Evolutionary conservation across 208 protist genomes (phyloP), one percentile per base, ranked within the genome.

Genomic region (Herpetomonas samuelpessoai): DNA sequence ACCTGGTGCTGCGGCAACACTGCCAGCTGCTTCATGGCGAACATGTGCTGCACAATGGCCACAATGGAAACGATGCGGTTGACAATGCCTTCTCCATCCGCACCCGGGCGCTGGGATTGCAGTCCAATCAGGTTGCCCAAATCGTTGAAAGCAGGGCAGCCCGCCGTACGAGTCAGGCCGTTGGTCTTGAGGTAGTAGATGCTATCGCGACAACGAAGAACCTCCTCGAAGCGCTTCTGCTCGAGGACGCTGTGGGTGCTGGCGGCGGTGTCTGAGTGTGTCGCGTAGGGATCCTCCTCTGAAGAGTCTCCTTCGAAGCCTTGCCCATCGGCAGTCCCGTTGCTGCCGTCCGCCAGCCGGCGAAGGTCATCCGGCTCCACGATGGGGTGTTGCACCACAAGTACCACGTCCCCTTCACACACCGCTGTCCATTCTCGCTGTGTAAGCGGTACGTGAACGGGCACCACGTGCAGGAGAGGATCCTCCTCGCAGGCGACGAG

Each of bases 101-200:
- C 48, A 18, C 56, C 57, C 48, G 72, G 64, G 44, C 80, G 70
- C 70, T 97, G 92, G 21, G 82, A 86, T 65, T 97, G 89, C 31
- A 97, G 21, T 0, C 88, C 92, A 14, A 97, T 76, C 7, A 97
- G 75, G 39, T 85, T 60, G 0, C 89, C 92, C 45, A 64, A 58
- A 21, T 93, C 87, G 59, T 93, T 95, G 74, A 97, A 97, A 3
- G 76, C 79, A 16, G 92, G 92, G 68, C 87, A 97, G 4, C 92
- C 92, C 6, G 83, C 74, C 1, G 83, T 93, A 19, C 53, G 38
- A 41, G 62, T 64, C 63, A 70, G 80, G 24, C 86, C 85, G 54
- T 74, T 81, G 1, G 85, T 65, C 57, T 92, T 90, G 18, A 97
- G 74, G 54, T 83, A 91, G 59, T 78, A 75, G 12, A 97, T 21